Evolutionary conservation across 2,329 filamentous ascomycete genomes (phyloP), one percentile per base, ranked within the genome.

Genomic region (Microcyclosporella mali): DNA sequence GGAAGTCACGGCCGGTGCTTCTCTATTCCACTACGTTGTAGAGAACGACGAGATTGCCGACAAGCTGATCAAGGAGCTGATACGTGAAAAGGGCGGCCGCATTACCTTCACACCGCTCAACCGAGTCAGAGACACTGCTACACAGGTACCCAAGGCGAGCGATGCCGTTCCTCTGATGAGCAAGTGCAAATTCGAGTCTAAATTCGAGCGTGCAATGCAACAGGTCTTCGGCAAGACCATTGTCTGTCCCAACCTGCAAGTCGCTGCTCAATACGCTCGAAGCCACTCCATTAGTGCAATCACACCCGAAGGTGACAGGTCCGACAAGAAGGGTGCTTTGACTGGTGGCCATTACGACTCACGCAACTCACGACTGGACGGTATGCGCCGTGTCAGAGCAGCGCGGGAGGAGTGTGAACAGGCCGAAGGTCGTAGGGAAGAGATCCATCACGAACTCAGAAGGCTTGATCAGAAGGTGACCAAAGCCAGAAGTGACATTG

Each of bases 161-260:
- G 90, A 97, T 64, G 90, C 88, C 2, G 80, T 95, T 28, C 87
- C 88, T 1, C 78, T 98, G 56, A 73, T 95, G 43, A 84, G 81
- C 58, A 95, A 94, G 66, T 77, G 97, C 47, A 77, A 79, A 37
- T 98, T 83, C 59, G 84, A 95, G 39, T 60, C 74, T 1, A 73
- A 70, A 48, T 95, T 83, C 55, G 87, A 94, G 45, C 84, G 80
- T 56, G 92, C 92, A 0, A 92, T 98, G 63, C 82, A 86, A 60
- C 89, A 95, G 61, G 88, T 98, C 1, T 98, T 98, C 66, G 92
- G 89, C 35, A 94, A 88, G 65, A 92, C 88, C 0, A 88, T 98
- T 40, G 84, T 98, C 43, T 97, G 92, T 55, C 89, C 90, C 2
- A 94, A 88, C 54, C 70, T 98, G 49, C 79, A 85, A 37, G 79